Base-by-base conservation (phyloP, 2,329 filamentous ascomycete genomes). In the Ceratocystis lukuohia region DNA sequence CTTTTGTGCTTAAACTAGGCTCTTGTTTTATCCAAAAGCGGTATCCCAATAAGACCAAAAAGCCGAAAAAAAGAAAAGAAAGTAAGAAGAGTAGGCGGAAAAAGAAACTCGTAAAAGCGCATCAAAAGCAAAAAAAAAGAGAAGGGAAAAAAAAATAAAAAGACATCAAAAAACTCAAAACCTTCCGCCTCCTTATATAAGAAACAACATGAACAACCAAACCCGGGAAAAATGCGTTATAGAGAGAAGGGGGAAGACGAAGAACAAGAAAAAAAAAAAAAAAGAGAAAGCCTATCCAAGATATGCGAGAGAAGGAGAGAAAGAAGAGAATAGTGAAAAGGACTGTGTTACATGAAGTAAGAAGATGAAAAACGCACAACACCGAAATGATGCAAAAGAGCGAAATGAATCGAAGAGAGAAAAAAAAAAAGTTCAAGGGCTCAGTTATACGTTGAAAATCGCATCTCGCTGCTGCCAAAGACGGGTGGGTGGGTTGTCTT, bases 121-220 rank as follows among this genome's bases (percentile, higher is more conserved):
- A 41, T 41, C 37, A 41, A 41, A 37, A 56, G 45, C 56, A 25
- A 25, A 37, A n/a, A 41, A 62, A 62, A 44, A 22, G 15, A 59
- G 37, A 25, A 46, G 22, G 22, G 22, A 48, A 50, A 28, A 64
- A 57, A 10, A 41, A 28, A 64, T 33, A 10, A 41, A 67, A 33
- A 56, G 41, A 66, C 56, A 64, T 59, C 53, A 63, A 25, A 20
- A 66, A 57, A 64, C 37, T 45, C n/a, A 56, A 25, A 67, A 67
- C 56, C 66, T 57, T 65, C 66, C 62, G 62, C 66, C 66, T 65
- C 66, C 66, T 44, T 62, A 67, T 67, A 67, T 65, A 67, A 59
- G n/a, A 25, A 28, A 56, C 22, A n/a, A 50, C 17, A 25, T 20
- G 48, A 57, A 57, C 53, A 59, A 48, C 66, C 66, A 33, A 46